Conservation (phyloP, 441 rosid genomes). For the Lepidium campestre region DNA sequence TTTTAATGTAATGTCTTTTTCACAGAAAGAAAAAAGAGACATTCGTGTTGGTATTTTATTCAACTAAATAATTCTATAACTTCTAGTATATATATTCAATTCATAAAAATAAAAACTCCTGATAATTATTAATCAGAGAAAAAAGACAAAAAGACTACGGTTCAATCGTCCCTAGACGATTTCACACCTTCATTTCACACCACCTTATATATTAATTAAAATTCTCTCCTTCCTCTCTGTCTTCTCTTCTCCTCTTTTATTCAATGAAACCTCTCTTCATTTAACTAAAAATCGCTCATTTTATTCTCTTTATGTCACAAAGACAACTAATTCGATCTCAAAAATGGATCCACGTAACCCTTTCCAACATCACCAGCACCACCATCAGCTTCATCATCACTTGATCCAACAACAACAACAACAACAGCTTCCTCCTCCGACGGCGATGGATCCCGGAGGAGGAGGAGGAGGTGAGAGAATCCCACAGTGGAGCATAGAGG, state of each 20-base stretch:
- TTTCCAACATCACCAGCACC: constrained; percentile 37
- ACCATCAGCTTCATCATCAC: constrained; percentile 38
- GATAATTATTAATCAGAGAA: background rate
- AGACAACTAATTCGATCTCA: constrained; percentile 7
- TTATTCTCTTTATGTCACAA: constrained; percentile 19
- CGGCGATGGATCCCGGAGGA: constrained; percentile 35
- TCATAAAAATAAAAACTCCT: background rate
- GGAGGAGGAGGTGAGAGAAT: constrained; percentile 52
- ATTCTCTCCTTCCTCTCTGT: background rate
- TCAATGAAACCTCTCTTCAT: constrained; percentile 19
- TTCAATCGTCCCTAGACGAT: constrained; percentile 24
- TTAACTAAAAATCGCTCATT: background rate
- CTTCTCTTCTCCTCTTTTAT: constrained; percentile 18
- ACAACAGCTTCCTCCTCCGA: constrained; percentile 39
- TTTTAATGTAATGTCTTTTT: constrained; percentile 13
- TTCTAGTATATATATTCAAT: constrained; percentile 5
- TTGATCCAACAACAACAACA: constrained; percentile 38
- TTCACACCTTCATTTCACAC: constrained; percentile 52
- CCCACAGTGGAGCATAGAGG: constrained; percentile 92
- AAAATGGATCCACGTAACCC: constrained; percentile 49
- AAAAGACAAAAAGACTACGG: constrained; percentile 13
- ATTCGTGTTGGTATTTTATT: constrained; percentile 11
- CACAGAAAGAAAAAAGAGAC: background rate
- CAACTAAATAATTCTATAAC: background rate
- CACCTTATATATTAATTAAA: constrained; percentile 21